These are phyloP conservation scores for Straminergon stramineum DNA, from an alignment of 225 moss, liverwort and hornwort genomes.

Conservation along the genomic window DNA sequence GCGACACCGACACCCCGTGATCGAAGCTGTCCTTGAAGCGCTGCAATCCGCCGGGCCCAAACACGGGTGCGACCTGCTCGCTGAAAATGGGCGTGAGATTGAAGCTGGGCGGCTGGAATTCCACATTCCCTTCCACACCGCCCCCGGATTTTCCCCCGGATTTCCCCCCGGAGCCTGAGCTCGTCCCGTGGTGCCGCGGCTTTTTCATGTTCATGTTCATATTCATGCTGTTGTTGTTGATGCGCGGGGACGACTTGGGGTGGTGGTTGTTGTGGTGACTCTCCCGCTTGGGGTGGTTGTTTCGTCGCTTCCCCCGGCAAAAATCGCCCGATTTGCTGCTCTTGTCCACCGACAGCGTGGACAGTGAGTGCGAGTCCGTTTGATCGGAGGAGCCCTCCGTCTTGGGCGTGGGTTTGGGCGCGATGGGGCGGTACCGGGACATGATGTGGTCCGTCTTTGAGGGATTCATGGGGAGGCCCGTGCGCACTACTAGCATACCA, in stretches of 20 bases:
- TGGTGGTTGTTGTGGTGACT: background rate
- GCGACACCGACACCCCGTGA: constrained; percentile 30
- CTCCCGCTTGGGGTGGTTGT: background rate
- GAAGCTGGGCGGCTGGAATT: constrained; percentile 29
- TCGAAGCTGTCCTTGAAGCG: constrained; percentile 47
- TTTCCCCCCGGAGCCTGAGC: constrained; percentile 19
- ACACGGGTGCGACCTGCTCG: constrained; percentile 40
- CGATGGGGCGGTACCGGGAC: constrained; percentile 85
- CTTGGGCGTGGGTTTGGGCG: constrained; percentile 70
- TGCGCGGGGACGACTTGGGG: background rate
- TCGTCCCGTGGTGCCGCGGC: background rate
- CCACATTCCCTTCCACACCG: constrained; percentile 21
- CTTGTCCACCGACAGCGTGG: constrained; percentile 70
- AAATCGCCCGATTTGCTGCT: constrained; percentile 6
- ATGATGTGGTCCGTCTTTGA: constrained; percentile 74
- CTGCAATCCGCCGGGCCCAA: constrained; percentile 43
- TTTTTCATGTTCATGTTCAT: constrained; percentile 5
- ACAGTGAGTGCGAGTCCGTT: constrained; percentile 68
- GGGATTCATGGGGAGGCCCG: constrained; percentile 29
- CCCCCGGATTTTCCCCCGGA: constrained; percentile 13
- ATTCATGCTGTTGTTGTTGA: background rate
- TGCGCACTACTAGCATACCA: constrained; percentile 26
- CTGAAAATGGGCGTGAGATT: constrained; percentile 46
- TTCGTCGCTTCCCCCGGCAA: constrained; percentile 42
- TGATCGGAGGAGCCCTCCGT: constrained; percentile 55